Evolutionary conservation across 306 rosid genomes (phyloP).

Genomic region (Carpinus viminea): DNA sequence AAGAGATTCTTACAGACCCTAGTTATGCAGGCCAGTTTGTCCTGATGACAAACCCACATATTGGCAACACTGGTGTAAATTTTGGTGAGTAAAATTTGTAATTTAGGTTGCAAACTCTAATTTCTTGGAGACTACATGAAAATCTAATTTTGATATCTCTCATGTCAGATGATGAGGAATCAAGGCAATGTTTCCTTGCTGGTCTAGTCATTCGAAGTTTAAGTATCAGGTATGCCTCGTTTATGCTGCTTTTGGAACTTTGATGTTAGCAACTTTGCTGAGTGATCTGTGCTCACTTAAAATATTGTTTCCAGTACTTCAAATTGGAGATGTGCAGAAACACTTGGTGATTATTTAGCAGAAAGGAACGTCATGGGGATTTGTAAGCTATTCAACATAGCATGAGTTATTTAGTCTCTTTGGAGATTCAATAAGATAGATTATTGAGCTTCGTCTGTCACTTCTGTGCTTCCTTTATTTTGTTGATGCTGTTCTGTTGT

Average conservation of each 20-base stretch:
- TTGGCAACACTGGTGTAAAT: constrained; percentile 93
- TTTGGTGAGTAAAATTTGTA: constrained; percentile 50
- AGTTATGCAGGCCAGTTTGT: constrained; percentile 98
- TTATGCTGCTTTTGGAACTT: constrained; percentile 7
- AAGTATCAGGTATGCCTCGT: constrained; percentile 62
- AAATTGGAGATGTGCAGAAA: constrained; percentile 78
- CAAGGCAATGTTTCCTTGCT: constrained; percentile 73
- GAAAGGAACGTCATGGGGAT: constrained; percentile 95
- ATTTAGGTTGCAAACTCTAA: constrained; percentile 2
- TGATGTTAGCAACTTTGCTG: background rate
- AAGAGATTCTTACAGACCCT: constrained; percentile 94
- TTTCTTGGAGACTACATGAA: constrained; percentile 12
- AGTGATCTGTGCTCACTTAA: constrained; percentile 19
- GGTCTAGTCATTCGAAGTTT: constrained; percentile 83
- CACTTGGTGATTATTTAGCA: constrained; percentile 70
- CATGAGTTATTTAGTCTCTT: constrained; percentile 10
- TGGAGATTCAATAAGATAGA: background rate
- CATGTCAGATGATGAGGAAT: constrained; percentile 82
- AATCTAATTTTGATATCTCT: constrained; percentile 7
- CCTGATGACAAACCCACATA: constrained; percentile 91
- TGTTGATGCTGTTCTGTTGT: constrained; percentile 29
- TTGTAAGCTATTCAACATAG: constrained; percentile 56
- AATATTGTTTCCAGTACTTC: constrained; percentile 67
- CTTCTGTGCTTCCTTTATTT: background rate
- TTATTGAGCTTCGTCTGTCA: background rate